Evolutionary conservation across 805 yeast species (phyloP), one percentile per base, ranked within the genome.

Genomic region (Sugiyamaella valdiviana): DNA sequence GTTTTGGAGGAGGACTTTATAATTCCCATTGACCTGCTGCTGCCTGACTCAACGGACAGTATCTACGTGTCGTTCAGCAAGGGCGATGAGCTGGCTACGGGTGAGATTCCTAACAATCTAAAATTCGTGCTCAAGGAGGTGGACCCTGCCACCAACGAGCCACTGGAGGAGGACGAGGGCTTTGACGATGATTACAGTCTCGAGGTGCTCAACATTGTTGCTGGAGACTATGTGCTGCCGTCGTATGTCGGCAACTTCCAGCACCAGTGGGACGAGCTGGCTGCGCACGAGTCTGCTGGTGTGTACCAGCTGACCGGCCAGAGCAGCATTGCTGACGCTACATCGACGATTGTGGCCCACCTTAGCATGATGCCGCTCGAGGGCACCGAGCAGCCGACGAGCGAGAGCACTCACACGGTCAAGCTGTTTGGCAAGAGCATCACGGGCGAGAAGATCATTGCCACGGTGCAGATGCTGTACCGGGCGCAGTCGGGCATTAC

Each of bases 121-220:
- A 75, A 82, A 19, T 91, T 83, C 71, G 79, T 82, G 16, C 76
- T 88, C 43, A 84, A 81, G 67, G 98, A 91, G 64, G 72, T 85
- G 55, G 84, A 87, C 57, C 82, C 87, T 42, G 74, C 77, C 7
- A 82, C 89, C 14, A 81, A 82, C 17, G 83, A 77, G 41, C 80
- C 76, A 43, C 83, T 72, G 46, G 86, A 80, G 41, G 95, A 84
- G 55, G 32, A 26, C 7, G 44, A 41, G 20, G 97, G 96, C 15
- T 86, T 83, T 75, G 85, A 84, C 56, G 98, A 93, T 66, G 96
- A 90, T 67, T 93, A 91, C 68, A 93, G 83, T 64, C 78, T 93
- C 56, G 97, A 88, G 66, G 84, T 83, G 50, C 72, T 89, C 60
- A 80, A 78, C 50, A 64, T 91, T 48, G 68, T 69, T 6, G 80